Base-by-base conservation (phyloP, 2,329 filamentous ascomycete genomes). In the Penicillium occitanis region DNA sequence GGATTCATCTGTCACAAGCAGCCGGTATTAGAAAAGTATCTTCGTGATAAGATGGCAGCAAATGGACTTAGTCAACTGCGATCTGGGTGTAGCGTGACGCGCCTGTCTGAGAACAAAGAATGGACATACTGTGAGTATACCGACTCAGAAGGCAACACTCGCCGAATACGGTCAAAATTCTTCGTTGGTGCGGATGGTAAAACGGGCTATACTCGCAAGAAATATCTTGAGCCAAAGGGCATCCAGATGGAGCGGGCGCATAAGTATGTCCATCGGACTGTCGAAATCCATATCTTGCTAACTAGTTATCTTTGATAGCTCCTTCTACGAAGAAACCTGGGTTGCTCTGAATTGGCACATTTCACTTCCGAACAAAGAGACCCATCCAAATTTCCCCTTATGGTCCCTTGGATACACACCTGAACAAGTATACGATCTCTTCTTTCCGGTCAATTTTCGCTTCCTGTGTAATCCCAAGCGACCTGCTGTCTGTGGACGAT, bases 331-430 rank as follows among this genome's bases (percentile, higher is more conserved):
- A 22, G 53, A 61, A 17, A 79, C 76, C 0, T 85, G 83, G 83
- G 78, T 85, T 3, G 83, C 83, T 1, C 70, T 80, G 3, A 85
- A 85, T 65, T 76, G 80, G 68, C 71, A 80, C 28, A 74, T 85
- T 28, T 72, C 72, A 0, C 68, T 79, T 0, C 83, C 83, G 0
- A 84, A 80, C 0, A 77, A 74, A 5, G 68, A 81, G 33, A 78
- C 80, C 0, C 83, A 85, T 69, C 83, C 83, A 0, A 69, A 77
- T 0, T 84, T 85, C 61, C 80, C 82, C 0, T 72, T 84, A 2
- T 85, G 83, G 83, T 66, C 77, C 3, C 70, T 81, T 0, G 82
- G 81, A 5, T 82, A 81, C 66, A 78, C 76, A 0, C 80, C 83
- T 3, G 74, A 82, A 58, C 68, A 81, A 22, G 81, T 84, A 0